These are phyloP conservation scores for Populus hybrid DNA, from an alignment of 441 rosid species.

Conservation along the genomic window DNA sequence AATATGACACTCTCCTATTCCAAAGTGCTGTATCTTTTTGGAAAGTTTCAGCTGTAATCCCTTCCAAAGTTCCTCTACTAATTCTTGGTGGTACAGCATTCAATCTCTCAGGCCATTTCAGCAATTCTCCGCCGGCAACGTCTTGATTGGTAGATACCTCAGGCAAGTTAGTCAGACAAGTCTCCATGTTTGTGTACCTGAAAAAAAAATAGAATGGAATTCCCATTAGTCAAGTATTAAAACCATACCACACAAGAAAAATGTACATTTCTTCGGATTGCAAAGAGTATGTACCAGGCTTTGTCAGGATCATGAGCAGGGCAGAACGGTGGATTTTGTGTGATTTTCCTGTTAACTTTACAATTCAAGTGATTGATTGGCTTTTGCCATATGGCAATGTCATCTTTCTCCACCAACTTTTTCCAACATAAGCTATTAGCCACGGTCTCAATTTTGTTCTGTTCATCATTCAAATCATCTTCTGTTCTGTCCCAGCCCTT, in stretches of 20 bases:
- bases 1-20: slow-evolving; percentile 60
- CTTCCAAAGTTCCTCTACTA: slow-evolving; percentile 40
- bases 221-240: neutral
- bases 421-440: slow-evolving; percentile 73
- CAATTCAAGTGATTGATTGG: slow-evolving; percentile 58
- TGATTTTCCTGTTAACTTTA: slow-evolving; percentile 28
- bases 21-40: slow-evolving; percentile 46
- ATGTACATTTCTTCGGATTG: neutral
- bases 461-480: slow-evolving; percentile 64
- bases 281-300: slow-evolving; percentile 41
- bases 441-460: slow-evolving; percentile 52
- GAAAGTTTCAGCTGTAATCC: slow-evolving; percentile 49
- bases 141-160: slow-evolving; percentile 39
- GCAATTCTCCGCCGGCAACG: slow-evolving; percentile 43
- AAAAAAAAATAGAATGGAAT: neutral
- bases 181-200: slow-evolving; percentile 56
- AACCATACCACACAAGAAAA: neutral
- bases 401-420: slow-evolving; percentile 58
- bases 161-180: slow-evolving; percentile 53
- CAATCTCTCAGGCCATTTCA: slow-evolving; percentile 73
- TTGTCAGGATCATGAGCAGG: slow-evolving; percentile 51
- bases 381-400: slow-evolving; percentile 84
- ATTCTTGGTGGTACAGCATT: slow-evolving; percentile 64
- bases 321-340: slow-evolving; percentile 39
- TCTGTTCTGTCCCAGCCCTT: slow-evolving; percentile 72